phyloP scores from a whole-genome alignment of 169 alveolate genomes.

The Neospora caninum region DNA sequence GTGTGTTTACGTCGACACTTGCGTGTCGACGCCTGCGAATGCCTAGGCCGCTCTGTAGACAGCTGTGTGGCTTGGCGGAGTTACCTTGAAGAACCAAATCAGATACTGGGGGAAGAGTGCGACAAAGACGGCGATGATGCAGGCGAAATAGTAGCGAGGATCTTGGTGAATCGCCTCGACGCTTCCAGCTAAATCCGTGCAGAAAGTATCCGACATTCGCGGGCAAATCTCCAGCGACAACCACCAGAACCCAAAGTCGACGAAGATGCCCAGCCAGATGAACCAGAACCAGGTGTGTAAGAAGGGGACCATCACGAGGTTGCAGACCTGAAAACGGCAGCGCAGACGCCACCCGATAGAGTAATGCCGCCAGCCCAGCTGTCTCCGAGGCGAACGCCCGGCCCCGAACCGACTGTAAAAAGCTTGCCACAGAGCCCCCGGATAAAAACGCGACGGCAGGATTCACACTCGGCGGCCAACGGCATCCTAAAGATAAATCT shows the following conservation, averaged over 20 bases:
- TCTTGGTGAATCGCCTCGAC: constrained; percentile 46
- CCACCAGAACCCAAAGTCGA: constrained; percentile 58
- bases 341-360: not conserved
- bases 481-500: no score
- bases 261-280: constrained; percentile 51
- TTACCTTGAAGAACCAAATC: constrained; percentile 64
- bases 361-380: no score
- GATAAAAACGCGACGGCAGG: no score
- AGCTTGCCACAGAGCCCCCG: no score
- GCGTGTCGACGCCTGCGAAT: no score
- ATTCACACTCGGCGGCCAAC: no score
- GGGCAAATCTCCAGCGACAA: constrained; percentile 56
- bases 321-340: constrained; percentile 59
- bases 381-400: no score
- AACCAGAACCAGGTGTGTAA: constrained; percentile 71
- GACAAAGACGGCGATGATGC: constrained; percentile 42
- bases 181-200: constrained; percentile 48
- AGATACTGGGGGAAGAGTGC: constrained; percentile 57
- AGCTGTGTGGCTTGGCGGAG: not conserved
- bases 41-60: no score
- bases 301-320: constrained; percentile 65
- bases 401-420: no score
- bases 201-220: constrained; percentile 43
- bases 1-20: no score
- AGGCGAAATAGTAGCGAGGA: constrained; percentile 48